These are phyloP conservation scores for Kuraishia ogatae DNA, from an alignment of 805 yeast species.

Conservation along the genomic window DNA sequence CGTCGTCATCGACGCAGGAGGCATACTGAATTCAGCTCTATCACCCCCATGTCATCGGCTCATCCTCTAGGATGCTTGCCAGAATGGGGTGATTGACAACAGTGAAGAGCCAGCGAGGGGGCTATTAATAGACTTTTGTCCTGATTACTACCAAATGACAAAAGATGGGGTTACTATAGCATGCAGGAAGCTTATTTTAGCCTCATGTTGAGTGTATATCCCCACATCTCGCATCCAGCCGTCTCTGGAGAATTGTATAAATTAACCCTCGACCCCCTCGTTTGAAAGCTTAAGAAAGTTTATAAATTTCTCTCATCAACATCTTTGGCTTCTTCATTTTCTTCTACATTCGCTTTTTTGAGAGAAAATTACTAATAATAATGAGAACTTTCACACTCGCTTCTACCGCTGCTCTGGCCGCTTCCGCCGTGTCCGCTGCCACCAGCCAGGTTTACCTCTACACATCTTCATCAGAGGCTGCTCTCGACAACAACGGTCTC, in stretches of 20 bases:
- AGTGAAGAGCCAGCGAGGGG: not conserved
- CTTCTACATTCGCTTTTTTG: not conserved
- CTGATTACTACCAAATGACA: not conserved
- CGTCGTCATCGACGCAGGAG: not conserved
- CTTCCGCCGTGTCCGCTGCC: conserved; percentile 6
- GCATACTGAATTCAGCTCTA: not conserved
- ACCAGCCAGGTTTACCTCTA: conserved; percentile 14
- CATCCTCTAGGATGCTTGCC: not conserved
- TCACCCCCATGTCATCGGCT: not conserved
- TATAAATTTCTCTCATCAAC: not conserved
- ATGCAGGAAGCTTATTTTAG: too few species aligned
- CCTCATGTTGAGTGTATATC: not conserved
- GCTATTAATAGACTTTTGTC: not conserved
- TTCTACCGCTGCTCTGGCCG: conserved; percentile 7
- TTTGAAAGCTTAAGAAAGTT: not conserved
- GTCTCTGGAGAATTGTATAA: not conserved
- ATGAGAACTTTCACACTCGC: conserved; percentile 9
- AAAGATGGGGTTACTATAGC: too few species aligned
- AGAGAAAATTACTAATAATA: not conserved
- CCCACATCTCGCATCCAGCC: not conserved
- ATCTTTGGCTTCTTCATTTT: not conserved
- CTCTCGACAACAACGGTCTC: conserved; percentile 22
- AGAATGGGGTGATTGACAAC: not conserved
- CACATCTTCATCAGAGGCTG: conserved; percentile 17
- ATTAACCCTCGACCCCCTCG: not conserved